Conservation (phyloP, 164 flowering plant species). For the Umbellularia californica region DNA sequence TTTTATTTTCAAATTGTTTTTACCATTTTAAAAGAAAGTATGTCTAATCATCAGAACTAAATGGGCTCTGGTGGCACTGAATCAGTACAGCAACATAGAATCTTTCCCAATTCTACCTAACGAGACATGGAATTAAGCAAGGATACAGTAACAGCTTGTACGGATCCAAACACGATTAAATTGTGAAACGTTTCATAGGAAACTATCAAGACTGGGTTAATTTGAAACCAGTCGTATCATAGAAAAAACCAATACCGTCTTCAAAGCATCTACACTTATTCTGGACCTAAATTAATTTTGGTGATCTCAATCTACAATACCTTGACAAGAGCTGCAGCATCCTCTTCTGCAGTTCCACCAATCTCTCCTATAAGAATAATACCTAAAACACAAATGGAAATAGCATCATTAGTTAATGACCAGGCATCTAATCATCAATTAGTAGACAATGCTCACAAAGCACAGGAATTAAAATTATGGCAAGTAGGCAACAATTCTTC, state of each 20-base stretch:
- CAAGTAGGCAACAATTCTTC: neutral
- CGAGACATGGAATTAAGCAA: neutral
- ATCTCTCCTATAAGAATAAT: constrained; percentile 93
- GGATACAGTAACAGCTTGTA: neutral
- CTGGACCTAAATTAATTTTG: neutral
- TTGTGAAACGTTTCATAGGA: neutral
- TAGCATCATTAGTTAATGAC: neutral
- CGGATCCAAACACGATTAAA: neutral
- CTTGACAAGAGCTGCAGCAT: constrained; percentile 95
- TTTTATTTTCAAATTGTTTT: too few species aligned
- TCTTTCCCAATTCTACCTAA: neutral
- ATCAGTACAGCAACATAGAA: neutral
- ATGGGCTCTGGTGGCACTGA: neutral
- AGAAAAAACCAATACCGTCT: neutral
- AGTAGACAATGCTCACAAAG: neutral
- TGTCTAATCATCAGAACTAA: neutral
- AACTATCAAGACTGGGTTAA: neutral
- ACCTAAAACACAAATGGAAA: constrained; percentile 43
- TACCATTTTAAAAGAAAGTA: too few species aligned
- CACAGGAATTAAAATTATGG: neutral
- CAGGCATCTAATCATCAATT: neutral
- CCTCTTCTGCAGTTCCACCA: constrained; percentile 99
- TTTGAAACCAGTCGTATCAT: neutral
- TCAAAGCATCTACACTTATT: neutral
- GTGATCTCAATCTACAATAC: constrained; percentile 24